These are phyloP conservation scores for Xanthoconium purpureum DNA, from an alignment of 768 basidiomycete genomes.

Conservation along the genomic window DNA sequence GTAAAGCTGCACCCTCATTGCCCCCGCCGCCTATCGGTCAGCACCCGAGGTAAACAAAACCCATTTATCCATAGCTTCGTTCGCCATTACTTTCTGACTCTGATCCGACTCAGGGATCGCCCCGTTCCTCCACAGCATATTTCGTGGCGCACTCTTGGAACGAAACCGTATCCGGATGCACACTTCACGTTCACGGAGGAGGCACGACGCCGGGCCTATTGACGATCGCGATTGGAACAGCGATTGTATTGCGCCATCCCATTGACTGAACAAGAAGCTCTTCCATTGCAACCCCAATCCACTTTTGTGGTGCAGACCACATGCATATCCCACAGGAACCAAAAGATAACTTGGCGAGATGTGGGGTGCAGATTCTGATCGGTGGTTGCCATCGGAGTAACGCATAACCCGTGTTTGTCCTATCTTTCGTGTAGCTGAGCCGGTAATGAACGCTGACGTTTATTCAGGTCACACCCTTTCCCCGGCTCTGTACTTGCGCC, in stretches of 20 bases:
- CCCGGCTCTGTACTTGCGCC: slow-evolving; percentile 4
- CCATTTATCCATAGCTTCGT: slow-evolving; percentile 4
- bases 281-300: slow-evolving; percentile 14
- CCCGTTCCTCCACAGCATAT: slow-evolving; percentile 10
- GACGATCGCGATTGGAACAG: slow-evolving; percentile 11
- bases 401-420: slow-evolving; percentile 2
- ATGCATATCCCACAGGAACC: slow-evolving; percentile 6
- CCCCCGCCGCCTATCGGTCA: neutral
- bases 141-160: slow-evolving; percentile 4
- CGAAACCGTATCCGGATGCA: slow-evolving; percentile 11
- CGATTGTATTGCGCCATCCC: slow-evolving; percentile 5
- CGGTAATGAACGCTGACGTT: slow-evolving; percentile 3
- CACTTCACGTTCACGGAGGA: slow-evolving; percentile 5
- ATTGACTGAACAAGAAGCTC: slow-evolving; percentile 7
- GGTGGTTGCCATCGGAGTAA: slow-evolving; percentile 2
- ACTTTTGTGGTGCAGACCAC: slow-evolving; percentile 13
- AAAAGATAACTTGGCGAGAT: slow-evolving; percentile 13
- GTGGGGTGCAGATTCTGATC: slow-evolving; percentile 20
- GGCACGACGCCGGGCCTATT: slow-evolving; percentile 4
- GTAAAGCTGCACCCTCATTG: slow-evolving; percentile 8
- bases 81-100: slow-evolving; percentile 12
- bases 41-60: slow-evolving; percentile 11
- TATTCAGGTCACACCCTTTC: slow-evolving; percentile 11
- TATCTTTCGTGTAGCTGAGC: slow-evolving; percentile 11
- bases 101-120: slow-evolving; percentile 30